Percentiles rank a stretch among this genome's conserved stretches.
phyloP scores from a whole-genome alignment of 495 filamentous ascomycete species.

The Friedmanniomyces endolithicus region DNA sequence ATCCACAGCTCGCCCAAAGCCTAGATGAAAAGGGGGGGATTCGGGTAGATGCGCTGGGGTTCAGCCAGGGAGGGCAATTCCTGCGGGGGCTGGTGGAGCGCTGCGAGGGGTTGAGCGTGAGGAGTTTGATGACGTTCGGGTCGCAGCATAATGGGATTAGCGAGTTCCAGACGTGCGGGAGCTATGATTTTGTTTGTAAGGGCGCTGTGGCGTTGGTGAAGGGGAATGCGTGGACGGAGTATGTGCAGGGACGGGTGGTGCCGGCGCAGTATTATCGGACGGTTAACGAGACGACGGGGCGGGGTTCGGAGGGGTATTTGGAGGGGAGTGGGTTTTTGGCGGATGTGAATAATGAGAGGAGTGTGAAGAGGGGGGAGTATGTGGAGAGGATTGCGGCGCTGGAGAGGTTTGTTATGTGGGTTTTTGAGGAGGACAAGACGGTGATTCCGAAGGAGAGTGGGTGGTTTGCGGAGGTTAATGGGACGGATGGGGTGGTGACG shows the following conservation, averaged over 20 bases:
- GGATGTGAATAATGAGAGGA: conserved; percentile 94
- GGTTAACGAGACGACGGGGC: conserved; percentile 28
- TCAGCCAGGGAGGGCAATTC: conserved; percentile 94
- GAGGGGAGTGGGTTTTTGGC: conserved; percentile 85
- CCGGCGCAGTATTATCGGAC: conserved; percentile 88
- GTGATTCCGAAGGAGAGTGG: conserved; percentile 83
- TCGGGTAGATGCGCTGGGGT: conserved; percentile 64
- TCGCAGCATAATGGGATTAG: conserved; percentile 88
- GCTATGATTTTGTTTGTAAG: conserved; percentile 68
- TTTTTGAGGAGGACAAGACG: conserved; percentile 77
- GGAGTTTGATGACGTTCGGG: conserved; percentile 80
- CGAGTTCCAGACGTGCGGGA: conserved; percentile 54
- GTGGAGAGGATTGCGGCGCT: conserved; percentile 54
- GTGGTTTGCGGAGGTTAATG: conserved; percentile 83
- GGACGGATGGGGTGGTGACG: conserved; percentile 47
- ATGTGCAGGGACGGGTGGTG: conserved; percentile 66
- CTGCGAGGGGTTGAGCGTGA: conserved; percentile 59
- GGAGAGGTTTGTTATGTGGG: conserved; percentile 73
- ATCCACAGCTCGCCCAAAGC: conserved; percentile 67
- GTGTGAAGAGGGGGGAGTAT: conserved; percentile 60
- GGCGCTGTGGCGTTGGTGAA: conserved; percentile 60
- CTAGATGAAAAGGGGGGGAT: neutral
- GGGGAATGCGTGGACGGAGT: conserved; percentile 58
- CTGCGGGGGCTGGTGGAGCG: conserved; percentile 84
- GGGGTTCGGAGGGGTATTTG: conserved; percentile 57